Evolutionary conservation across 2,329 filamentous ascomycete genomes (phyloP).

Genomic region (Trichoderma harzianum): DNA sequence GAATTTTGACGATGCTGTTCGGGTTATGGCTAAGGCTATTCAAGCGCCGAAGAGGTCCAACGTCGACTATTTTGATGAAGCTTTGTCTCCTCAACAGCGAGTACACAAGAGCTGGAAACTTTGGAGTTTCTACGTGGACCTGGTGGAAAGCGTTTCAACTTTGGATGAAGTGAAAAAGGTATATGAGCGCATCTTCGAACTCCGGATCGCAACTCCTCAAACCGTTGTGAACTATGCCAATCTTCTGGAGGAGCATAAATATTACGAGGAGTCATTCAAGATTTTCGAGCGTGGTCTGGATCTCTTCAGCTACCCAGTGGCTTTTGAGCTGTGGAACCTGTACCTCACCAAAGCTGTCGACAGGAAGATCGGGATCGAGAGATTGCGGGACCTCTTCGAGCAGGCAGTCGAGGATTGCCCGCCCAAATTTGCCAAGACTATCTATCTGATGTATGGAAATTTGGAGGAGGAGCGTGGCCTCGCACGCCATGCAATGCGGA

Average conservation of each 20-base stretch:
- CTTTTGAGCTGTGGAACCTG: slow-evolving; percentile 97
- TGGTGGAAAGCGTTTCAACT: slow-evolving; percentile 90
- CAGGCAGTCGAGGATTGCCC: slow-evolving; percentile 94
- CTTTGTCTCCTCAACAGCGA: slow-evolving; percentile 85
- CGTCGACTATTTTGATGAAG: slow-evolving; percentile 99
- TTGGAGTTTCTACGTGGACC: slow-evolving; percentile 98
- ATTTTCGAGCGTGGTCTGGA: slow-evolving; percentile 93
- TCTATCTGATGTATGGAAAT: slow-evolving; percentile 98
- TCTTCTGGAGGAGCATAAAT: slow-evolving; percentile 87
- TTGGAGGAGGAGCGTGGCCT: slow-evolving; percentile 93
- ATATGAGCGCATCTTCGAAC: slow-evolving; percentile 96
- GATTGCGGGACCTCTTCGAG: slow-evolving; percentile 91
- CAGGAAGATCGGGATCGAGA: slow-evolving; percentile 91
- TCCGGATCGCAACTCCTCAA: slow-evolving; percentile 95
- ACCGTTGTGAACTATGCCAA: slow-evolving; percentile 99
- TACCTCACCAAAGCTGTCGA: slow-evolving; percentile 97
- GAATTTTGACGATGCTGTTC: slow-evolving; percentile 90
- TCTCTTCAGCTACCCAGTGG: slow-evolving; percentile 97
- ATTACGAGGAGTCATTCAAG: slow-evolving; percentile 97
- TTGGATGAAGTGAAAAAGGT: slow-evolving; percentile 90
- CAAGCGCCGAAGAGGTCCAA: slow-evolving; percentile 96
- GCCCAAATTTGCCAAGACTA: slow-evolving; percentile 89
- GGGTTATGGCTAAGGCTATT: slow-evolving; percentile 95
- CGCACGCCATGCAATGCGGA: slow-evolving; percentile 95
- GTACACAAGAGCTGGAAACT: slow-evolving; percentile 99